Evolutionary conservation across 768 basidiomycete genomes (phyloP), one percentile per base, ranked within the genome.

Genomic region (Pleurotus eryngii): DNA sequence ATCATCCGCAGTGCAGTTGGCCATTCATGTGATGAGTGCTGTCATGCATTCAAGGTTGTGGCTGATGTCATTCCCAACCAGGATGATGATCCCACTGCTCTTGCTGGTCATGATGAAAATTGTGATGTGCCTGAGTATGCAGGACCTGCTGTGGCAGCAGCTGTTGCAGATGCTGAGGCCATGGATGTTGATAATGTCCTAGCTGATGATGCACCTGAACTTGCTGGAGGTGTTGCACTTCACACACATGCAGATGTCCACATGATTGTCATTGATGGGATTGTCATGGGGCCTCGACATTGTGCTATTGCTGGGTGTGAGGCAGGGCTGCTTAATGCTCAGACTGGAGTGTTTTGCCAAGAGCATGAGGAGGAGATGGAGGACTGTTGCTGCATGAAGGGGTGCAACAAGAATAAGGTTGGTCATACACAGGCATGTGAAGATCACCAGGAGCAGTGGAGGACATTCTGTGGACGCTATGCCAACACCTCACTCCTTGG

Each of bases 231-330:
- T 45, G 42, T 45, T 48, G 17, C 46, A 20, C 46, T 48, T 7
- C 17, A 48, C 24, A 17, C 17, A 20, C 8, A 15, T 17, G 56
- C 48, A 37, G 24, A 24, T 22, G 56, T 59, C n/a, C 12, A 22
- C 20, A 55, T 60, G 60, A 48, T 58, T 47, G 60, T 60, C 42
- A 43, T 60, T 20, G 60, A 60, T 60, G 60, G 58, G 2, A 58
- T 60, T 60, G 60, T 60, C 30, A 55, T 60, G 58, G 50, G 57
- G 27, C 60, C 50, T 6, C 18, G 30, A 20, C 60, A 60, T 20
- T 60, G 60, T 60, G 60, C 57, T 8, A 27, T 53, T 46, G 57
- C 53, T 30, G 45, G 40, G 12, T 58, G 60, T 53, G 42, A 48
- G 15, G 11, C 14, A 5, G 42, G 39, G 17, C 49, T 58, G 20